Evolutionary conservation across 257 asterid genomes (phyloP).

Genomic region (Perilla frutescens): DNA sequence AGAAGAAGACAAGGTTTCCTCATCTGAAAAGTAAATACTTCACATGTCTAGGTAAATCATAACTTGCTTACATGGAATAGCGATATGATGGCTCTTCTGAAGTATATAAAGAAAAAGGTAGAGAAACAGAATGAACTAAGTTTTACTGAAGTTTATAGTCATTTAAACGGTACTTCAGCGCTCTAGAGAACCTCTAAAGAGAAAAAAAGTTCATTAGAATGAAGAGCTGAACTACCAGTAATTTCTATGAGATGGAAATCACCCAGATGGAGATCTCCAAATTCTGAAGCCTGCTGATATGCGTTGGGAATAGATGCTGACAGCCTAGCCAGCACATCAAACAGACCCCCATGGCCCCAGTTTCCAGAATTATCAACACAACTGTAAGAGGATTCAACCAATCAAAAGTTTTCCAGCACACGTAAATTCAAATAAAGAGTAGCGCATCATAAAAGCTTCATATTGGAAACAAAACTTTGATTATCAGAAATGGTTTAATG

Average conservation of each 20-base stretch:
- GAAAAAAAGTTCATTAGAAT: slow-evolving; percentile 1
- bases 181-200: not conserved
- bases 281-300: slow-evolving; percentile 81
- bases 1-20: slow-evolving; percentile 16
- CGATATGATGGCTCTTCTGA: not conserved
- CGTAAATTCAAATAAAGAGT: slow-evolving; percentile 13
- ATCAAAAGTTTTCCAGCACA: slow-evolving; percentile 26
- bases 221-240: slow-evolving; percentile 54
- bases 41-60: not conserved
- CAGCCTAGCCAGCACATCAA: slow-evolving; percentile 77
- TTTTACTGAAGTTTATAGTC: not conserved
- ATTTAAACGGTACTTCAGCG: not conserved
- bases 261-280: slow-evolving; percentile 87
- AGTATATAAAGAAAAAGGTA: not conserved
- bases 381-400: slow-evolving; percentile 52
- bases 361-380: slow-evolving; percentile 94
- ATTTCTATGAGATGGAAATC: slow-evolving; percentile 83
- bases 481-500: not conserved
- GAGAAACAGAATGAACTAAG: not conserved
- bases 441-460: slow-evolving; percentile 22
- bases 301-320: slow-evolving; percentile 67
- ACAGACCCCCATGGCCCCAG: slow-evolving; percentile 97
- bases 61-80: slow-evolving; percentile 22
- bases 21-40: slow-evolving; percentile 13
- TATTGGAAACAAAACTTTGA: slow-evolving; percentile 17